Conservation (phyloP, 257 asterid genomes). For the Rubia yunnanensis region DNA sequence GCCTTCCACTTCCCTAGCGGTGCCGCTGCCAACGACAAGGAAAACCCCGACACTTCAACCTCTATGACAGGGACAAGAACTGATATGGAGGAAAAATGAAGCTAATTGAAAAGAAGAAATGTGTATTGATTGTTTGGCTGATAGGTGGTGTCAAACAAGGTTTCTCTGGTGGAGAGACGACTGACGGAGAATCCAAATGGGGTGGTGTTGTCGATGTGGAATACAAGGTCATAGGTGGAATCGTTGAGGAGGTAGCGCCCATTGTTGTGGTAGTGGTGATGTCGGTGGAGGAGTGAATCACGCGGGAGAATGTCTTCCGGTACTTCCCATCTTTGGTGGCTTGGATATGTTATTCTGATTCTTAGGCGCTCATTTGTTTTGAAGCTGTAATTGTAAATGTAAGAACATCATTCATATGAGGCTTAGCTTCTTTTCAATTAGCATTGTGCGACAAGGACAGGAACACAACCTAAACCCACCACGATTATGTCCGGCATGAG, state of each 20-base stretch:
- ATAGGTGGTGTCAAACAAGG: conserved; percentile 30
- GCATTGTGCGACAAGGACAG: too few relatives aligned
- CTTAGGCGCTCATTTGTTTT: conserved; percentile 27
- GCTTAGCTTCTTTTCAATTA: too few relatives aligned
- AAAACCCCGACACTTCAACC: too few relatives aligned
- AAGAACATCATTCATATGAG: too few relatives aligned
- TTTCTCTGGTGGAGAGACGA: conserved; percentile 31
- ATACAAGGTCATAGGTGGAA: conserved; percentile 23
- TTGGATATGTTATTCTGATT: conserved; percentile 29
- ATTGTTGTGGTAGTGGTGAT: not conserved
- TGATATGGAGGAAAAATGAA: too few relatives aligned
- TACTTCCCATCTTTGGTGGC: conserved; percentile 35
- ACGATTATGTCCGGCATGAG: too few relatives aligned
- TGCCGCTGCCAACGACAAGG: too few relatives aligned
- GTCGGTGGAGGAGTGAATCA: not conserved
- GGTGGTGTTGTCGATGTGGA: conserved; percentile 28
- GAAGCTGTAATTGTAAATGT: conserved; percentile 18
- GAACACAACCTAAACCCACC: too few relatives aligned
- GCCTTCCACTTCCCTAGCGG: too few relatives aligned
- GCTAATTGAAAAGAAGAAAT: conserved; percentile 40
- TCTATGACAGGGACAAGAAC: too few relatives aligned
- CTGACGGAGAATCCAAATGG: conserved; percentile 31
- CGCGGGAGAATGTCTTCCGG: conserved; percentile 29
- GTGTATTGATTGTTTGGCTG: conserved; percentile 11
- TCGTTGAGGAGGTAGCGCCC: conserved; percentile 10